phyloP scores from a whole-genome alignment of 495 filamentous ascomycete species.

The Neurospora africana region DNA sequence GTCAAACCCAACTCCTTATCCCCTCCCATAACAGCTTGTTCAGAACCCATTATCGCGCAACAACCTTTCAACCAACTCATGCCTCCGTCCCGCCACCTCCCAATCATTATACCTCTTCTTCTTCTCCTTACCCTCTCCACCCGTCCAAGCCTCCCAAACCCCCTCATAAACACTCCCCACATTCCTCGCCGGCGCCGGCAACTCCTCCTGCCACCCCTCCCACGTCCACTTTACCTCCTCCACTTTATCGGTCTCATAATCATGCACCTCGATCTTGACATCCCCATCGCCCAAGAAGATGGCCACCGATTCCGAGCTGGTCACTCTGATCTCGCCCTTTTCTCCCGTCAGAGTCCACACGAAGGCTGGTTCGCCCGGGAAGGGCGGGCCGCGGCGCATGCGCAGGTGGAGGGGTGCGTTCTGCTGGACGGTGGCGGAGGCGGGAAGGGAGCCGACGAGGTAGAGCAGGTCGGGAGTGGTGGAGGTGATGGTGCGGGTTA shows the following conservation, averaged over 20 bases:
- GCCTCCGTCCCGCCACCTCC: constrained; percentile 31
- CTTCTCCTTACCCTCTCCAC: background rate
- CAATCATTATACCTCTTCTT: constrained; percentile 25
- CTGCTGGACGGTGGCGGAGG: constrained; percentile 17
- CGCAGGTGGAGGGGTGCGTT: constrained; percentile 32
- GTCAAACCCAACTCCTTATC: background rate
- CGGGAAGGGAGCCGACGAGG: constrained; percentile 33
- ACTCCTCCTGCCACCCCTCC: constrained; percentile 29
- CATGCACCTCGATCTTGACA: constrained; percentile 32
- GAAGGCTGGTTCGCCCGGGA: constrained; percentile 36
- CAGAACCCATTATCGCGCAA: background rate
- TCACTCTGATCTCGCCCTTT: constrained; percentile 44
- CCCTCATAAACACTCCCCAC: constrained; percentile 42
- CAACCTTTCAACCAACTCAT: constrained; percentile 25
- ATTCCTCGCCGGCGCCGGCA: constrained; percentile 27
- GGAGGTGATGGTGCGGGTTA: constrained; percentile 19
- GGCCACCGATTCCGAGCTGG: constrained; percentile 17
- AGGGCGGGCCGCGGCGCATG: constrained; percentile 39
- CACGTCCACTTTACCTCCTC: constrained; percentile 33
- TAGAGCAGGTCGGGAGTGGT: constrained; percentile 39
- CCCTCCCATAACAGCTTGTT: background rate
- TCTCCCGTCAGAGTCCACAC: constrained; percentile 46
- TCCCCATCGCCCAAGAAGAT: constrained; percentile 27
- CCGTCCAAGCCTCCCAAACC: constrained; percentile 23
- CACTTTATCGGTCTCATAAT: constrained; percentile 30